Conservation (phyloP, 148 eudicot species). For the Nepenthes mirabilis region DNA sequence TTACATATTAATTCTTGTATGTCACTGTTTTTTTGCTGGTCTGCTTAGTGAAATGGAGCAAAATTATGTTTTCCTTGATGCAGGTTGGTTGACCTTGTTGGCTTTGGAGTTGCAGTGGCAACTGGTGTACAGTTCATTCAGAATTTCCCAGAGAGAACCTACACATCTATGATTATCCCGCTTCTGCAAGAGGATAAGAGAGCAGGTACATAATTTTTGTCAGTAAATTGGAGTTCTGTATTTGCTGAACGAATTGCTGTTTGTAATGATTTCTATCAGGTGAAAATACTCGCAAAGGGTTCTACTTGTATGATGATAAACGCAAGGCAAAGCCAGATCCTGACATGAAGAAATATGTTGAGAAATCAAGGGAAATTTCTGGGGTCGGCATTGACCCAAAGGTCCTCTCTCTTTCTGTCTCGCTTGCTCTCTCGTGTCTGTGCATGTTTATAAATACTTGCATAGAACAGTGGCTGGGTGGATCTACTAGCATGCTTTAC, state of each 20-base stretch:
- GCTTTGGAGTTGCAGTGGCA: slow-evolving; percentile 87
- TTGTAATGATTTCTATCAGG: slow-evolving; percentile 30
- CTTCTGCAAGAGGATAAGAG: slow-evolving; percentile 95
- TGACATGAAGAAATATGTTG: slow-evolving; percentile 56
- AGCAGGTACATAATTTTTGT: slow-evolving; percentile 38
- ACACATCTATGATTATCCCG: slow-evolving; percentile 76
- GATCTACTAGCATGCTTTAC: neutral
- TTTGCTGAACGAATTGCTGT: slow-evolving; percentile 3
- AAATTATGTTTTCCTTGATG: slow-evolving; percentile 1
- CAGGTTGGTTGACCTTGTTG: slow-evolving; percentile 90
- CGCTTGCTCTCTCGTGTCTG: neutral
- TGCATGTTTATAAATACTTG: neutral
- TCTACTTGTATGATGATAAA: slow-evolving; percentile 59
- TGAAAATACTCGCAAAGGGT: slow-evolving; percentile 86
- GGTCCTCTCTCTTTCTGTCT: slow-evolving; percentile 25
- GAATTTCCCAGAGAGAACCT: slow-evolving; percentile 79
- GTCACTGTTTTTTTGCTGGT: neutral
- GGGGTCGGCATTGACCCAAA: slow-evolving; percentile 63
- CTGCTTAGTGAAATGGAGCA: neutral
- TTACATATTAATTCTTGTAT: neutral
- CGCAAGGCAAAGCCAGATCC: slow-evolving; percentile 92
- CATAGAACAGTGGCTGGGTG: neutral
- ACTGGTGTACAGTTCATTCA: slow-evolving; percentile 58
- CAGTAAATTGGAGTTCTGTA: neutral
- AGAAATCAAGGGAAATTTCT: slow-evolving; percentile 79